phyloP scores from a whole-genome alignment of 2,329 filamentous ascomycete species.

The Fusarium mexicanum region DNA sequence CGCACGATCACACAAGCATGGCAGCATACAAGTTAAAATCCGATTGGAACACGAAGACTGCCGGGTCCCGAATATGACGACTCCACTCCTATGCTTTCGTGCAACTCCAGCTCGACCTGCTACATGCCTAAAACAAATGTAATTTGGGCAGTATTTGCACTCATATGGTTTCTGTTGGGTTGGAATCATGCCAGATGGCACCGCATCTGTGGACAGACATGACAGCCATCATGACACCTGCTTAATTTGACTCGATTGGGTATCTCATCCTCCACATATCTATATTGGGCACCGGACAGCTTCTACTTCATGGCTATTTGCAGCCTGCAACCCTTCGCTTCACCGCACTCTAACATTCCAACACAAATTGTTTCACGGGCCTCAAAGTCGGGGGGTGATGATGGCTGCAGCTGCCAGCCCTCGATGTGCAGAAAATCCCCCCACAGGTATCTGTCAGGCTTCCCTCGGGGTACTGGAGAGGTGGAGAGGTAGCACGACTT shows the following conservation, averaged over 20 bases:
- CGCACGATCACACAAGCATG: constrained; percentile 21
- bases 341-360: constrained; percentile 30
- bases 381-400: constrained; percentile 11
- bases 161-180: constrained; percentile 38
- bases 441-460: background rate
- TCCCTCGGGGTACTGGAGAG: constrained; percentile 8
- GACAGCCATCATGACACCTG: constrained; percentile 35
- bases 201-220: constrained; percentile 54
- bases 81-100: constrained; percentile 37
- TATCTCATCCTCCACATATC: constrained; percentile 41
- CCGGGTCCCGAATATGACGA: constrained; percentile 35
- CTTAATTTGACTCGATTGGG: constrained; percentile 39
- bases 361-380: constrained; percentile 25
- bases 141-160: constrained; percentile 36
- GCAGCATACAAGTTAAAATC: constrained; percentile 32
- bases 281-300: constrained; percentile 33
- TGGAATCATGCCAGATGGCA: constrained; percentile 57
- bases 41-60: constrained; percentile 39
- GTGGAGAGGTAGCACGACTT: background rate
- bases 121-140: constrained; percentile 31
- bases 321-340: constrained; percentile 30
- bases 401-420: constrained; percentile 4
- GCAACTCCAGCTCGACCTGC: constrained; percentile 35
- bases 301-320: constrained; percentile 29
- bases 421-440: constrained; percentile 3